A percentile compares a stretch with the other conserved stretches of the same genome.
These are phyloP conservation scores for Flaveria robusta DNA, from an alignment of 129 eudicot species.

Conservation along the genomic window DNA sequence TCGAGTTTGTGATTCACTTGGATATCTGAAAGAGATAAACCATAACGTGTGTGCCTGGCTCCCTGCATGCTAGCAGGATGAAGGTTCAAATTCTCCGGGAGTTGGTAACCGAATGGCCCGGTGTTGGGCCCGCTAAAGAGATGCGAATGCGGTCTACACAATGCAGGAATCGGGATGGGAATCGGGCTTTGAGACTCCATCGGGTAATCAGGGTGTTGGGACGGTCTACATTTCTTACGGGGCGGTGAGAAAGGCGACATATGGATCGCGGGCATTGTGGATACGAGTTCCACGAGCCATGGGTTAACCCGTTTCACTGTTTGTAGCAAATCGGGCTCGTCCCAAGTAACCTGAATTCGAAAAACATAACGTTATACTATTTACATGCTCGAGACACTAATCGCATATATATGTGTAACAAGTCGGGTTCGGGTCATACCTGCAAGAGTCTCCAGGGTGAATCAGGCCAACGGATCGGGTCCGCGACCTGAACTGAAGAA, in stretches of 20 bases:
- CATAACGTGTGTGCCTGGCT: conserved; percentile 98
- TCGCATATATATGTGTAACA: not conserved
- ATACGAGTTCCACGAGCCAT: conserved; percentile 95
- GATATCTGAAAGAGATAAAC: conserved; percentile 76
- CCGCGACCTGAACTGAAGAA: conserved; percentile 82
- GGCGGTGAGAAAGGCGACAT: conserved; percentile 94
- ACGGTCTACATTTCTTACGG: conserved; percentile 67
- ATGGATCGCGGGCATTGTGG: conserved; percentile 84
- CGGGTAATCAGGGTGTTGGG: conserved; percentile 71
- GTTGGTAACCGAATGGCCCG: conserved; percentile 63
- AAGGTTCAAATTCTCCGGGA: conserved; percentile 57
- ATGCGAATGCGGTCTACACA: conserved; percentile 48
- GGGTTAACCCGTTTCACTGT: conserved; percentile 93
- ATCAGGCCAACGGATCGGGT: conserved; percentile 92
- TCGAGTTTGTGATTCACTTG: conserved; percentile 58
- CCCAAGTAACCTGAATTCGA: conserved; percentile 79
- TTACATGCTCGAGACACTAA: too few relatives aligned
- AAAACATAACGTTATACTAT: not conserved
- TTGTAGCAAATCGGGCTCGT: conserved; percentile 95
- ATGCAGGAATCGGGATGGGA: conserved; percentile 56
- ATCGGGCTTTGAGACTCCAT: conserved; percentile 43
- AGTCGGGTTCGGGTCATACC: conserved; percentile 41
- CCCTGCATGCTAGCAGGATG: conserved; percentile 99
- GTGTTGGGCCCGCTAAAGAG: conserved; percentile 56
- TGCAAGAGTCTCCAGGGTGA: conserved; percentile 97